phyloP scores from a whole-genome alignment of 2,329 filamentous ascomycete genomes.

The Thelonectria rubi region DNA sequence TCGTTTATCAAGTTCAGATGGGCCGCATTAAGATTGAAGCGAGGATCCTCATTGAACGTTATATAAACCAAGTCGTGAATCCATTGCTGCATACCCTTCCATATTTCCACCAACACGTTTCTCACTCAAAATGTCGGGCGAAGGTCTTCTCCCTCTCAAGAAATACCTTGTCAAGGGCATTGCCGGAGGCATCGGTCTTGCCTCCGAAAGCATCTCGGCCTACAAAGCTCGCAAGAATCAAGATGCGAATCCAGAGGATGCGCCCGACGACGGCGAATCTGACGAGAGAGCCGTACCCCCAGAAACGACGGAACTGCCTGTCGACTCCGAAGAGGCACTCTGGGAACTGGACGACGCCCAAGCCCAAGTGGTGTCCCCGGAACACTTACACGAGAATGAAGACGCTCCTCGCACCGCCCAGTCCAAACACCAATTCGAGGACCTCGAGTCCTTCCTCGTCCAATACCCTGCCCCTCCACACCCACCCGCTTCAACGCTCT shows the following conservation, averaged over 20 bases:
- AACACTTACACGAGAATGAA: background rate
- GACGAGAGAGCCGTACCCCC: background rate
- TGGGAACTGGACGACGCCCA: conserved; percentile 23
- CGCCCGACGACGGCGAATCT: background rate
- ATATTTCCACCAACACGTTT: background rate
- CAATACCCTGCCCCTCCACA: conserved; percentile 9
- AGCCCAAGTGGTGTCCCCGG: background rate
- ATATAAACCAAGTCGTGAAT: too few species aligned
- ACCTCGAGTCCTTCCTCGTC: conserved; percentile 1
- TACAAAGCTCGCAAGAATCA: conserved; percentile 23
- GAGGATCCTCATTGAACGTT: too few species aligned
- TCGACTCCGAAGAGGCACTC: background rate
- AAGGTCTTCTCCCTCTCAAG: conserved; percentile 19
- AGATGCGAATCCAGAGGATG: background rate
- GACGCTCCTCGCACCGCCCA: background rate
- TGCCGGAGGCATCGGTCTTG: conserved; percentile 19
- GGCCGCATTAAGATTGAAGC: too few species aligned
- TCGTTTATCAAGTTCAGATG: background rate
- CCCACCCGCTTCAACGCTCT: background rate
- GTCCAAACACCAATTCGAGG: background rate
- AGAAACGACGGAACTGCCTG: background rate
- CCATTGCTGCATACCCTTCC: background rate
- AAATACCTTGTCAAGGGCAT: conserved; percentile 21
- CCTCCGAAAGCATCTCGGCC: conserved; percentile 17
- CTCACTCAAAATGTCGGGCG: conserved; percentile 7